These are phyloP conservation scores for Chaetomium globosum DNA, from an alignment of 2,329 filamentous ascomycete species.

Conservation along the genomic window DNA sequence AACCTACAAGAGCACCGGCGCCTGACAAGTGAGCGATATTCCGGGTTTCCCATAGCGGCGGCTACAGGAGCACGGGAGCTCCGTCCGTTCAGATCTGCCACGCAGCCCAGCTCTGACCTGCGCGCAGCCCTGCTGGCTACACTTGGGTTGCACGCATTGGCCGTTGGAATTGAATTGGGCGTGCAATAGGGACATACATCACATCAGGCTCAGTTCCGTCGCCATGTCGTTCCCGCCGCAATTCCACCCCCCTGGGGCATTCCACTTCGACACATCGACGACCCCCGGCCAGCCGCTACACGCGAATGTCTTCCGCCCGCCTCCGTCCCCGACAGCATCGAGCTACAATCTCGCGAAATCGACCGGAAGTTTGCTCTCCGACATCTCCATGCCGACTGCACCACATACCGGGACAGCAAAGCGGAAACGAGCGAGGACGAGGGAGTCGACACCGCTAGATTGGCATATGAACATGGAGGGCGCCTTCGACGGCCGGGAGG, in stretches of 20 bases:
- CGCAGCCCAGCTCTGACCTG: background rate
- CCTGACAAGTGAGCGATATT: background rate
- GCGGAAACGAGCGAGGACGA: conserved; percentile 54
- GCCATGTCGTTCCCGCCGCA: conserved; percentile 41
- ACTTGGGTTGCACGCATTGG: background rate
- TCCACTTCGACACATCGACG: conserved; percentile 37
- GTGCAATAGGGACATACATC: background rate
- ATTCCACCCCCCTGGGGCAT: conserved; percentile 42
- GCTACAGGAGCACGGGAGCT: background rate
- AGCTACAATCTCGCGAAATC: conserved; percentile 43
- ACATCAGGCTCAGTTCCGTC: conserved; percentile 1
- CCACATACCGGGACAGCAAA: conserved; percentile 45
- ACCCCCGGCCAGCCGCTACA: conserved; percentile 37
- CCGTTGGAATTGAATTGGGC: background rate
- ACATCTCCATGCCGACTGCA: conserved; percentile 40
- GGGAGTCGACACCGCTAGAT: conserved; percentile 43
- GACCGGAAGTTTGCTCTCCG: conserved; percentile 46
- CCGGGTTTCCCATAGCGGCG: background rate
- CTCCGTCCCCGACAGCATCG: conserved; percentile 38
- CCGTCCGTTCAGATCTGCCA: background rate
- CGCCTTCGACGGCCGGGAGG: conserved; percentile 35
- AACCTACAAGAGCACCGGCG: background rate
- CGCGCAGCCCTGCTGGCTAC: background rate
- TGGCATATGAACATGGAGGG: conserved; percentile 41
- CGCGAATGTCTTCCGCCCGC: conserved; percentile 43